phyloP scores from a whole-genome alignment of 2,329 filamentous ascomycete genomes.

The Lachnellula subtilissima region DNA sequence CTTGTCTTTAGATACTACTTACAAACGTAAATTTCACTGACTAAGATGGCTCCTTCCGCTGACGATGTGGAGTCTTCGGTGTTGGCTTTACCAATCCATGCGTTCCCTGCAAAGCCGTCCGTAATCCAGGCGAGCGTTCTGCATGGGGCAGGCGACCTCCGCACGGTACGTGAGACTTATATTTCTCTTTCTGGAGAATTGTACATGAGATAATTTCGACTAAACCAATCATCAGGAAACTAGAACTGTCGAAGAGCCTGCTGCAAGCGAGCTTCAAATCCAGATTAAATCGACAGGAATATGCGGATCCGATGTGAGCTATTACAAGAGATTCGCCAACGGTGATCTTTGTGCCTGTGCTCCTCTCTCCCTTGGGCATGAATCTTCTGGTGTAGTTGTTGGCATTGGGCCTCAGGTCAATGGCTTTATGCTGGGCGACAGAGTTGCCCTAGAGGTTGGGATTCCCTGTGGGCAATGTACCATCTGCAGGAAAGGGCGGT shows the following conservation, averaged over 20 bases:
- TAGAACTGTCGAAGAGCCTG: slow-evolving; percentile 39
- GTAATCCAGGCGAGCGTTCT: slow-evolving; percentile 50
- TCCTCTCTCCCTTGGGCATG: slow-evolving; percentile 61
- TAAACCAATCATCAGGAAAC: slow-evolving; percentile 40
- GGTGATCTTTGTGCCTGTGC: slow-evolving; percentile 63
- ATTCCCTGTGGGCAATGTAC: slow-evolving; percentile 87
- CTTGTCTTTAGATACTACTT: slow-evolving; percentile 6
- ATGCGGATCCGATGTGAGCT: slow-evolving; percentile 66
- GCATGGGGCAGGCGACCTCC: slow-evolving; percentile 52
- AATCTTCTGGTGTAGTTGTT: slow-evolving; percentile 55
- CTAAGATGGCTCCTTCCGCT: slow-evolving; percentile 22
- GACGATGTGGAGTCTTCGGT: slow-evolving; percentile 5
- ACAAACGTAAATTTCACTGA: not conserved
- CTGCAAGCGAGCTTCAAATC: slow-evolving; percentile 55
- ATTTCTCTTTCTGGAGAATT: slow-evolving; percentile 3
- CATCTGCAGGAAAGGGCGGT: slow-evolving; percentile 81
- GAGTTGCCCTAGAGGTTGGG: slow-evolving; percentile 78
- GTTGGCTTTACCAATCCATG: slow-evolving; percentile 3
- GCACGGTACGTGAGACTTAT: slow-evolving; percentile 43
- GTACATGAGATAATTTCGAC: not conserved
- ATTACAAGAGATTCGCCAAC: slow-evolving; percentile 69
- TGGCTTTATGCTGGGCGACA: slow-evolving; percentile 51
- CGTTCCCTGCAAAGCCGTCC: not conserved
- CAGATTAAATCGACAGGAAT: slow-evolving; percentile 62
- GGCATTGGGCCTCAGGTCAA: slow-evolving; percentile 49